These are phyloP conservation scores for Cercospora janseana DNA, from an alignment of 2,329 filamentous ascomycete genomes.

Conservation along the genomic window DNA sequence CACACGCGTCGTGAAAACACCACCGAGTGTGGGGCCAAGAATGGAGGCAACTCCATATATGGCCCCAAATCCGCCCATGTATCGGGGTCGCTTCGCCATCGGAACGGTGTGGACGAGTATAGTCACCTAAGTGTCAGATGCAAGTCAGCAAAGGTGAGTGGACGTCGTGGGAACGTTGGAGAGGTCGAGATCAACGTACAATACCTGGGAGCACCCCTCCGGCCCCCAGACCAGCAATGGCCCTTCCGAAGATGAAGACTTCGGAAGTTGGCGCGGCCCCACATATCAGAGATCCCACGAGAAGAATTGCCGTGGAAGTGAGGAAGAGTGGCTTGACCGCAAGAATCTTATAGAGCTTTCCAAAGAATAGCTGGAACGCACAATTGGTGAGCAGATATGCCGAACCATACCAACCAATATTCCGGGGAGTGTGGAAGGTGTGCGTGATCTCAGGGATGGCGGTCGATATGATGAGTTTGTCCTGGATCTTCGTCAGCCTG, in stretches of 20 bases:
- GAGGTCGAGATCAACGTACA: too few relatives aligned
- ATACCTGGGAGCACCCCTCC: slow-evolving; percentile 54
- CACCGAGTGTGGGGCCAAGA: neutral
- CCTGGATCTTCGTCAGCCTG: too few relatives aligned
- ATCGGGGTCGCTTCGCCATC: neutral
- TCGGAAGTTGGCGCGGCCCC: slow-evolving; percentile 42
- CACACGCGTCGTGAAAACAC: neutral
- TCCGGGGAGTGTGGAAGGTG: slow-evolving; percentile 43
- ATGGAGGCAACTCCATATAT: neutral
- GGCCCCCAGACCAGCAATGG: slow-evolving; percentile 53
- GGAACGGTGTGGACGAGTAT: slow-evolving; percentile 26
- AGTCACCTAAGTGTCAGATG: too few relatives aligned
- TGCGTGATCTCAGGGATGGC: slow-evolving; percentile 45
- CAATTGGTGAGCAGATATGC: slow-evolving; percentile 48
- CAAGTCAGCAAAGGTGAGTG: too few relatives aligned
- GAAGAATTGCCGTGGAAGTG: slow-evolving; percentile 42
- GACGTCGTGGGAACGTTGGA: too few relatives aligned
- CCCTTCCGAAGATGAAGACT: slow-evolving; percentile 45
- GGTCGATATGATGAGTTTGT: slow-evolving; percentile 46
- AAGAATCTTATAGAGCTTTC: slow-evolving; percentile 7
- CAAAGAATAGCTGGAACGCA: slow-evolving; percentile 2
- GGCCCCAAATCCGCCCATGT: neutral
- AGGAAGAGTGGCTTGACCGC: slow-evolving; percentile 41
- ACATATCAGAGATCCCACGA: slow-evolving; percentile 51
- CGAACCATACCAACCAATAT: slow-evolving; percentile 39